Conservation (phyloP, 495 filamentous ascomycete genomes). For the Penicillium verhagenii region DNA sequence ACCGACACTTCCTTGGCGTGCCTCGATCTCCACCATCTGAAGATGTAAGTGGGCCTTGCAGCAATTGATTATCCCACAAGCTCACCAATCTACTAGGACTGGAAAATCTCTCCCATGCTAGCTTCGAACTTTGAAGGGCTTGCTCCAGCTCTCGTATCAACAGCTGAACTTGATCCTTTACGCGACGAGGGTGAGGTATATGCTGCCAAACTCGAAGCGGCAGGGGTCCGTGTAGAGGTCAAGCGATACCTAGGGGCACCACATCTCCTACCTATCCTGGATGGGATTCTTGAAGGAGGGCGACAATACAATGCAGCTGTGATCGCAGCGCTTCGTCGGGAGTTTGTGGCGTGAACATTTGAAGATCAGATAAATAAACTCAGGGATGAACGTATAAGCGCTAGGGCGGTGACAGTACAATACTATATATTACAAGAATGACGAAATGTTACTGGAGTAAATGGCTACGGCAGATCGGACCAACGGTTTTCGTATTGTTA, state of each 20-base stretch:
- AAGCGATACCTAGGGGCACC: slow-evolving; percentile 32
- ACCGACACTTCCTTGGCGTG: slow-evolving; percentile 36
- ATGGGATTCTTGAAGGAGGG: slow-evolving; percentile 33
- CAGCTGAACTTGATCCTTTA: slow-evolving; percentile 46
- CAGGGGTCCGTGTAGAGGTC: slow-evolving; percentile 36
- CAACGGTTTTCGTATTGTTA: slow-evolving; percentile 15
- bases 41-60: slow-evolving; percentile 22
- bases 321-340: slow-evolving; percentile 27
- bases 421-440: slow-evolving; percentile 14
- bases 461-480: not conserved
- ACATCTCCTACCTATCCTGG: slow-evolving; percentile 34
- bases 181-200: slow-evolving; percentile 47
- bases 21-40: slow-evolving; percentile 31
- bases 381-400: slow-evolving; percentile 14
- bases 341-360: slow-evolving; percentile 15
- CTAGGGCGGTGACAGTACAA: slow-evolving; percentile 19
- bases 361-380: not conserved
- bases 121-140: slow-evolving; percentile 33
- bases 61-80: not conserved
- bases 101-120: slow-evolving; percentile 41
- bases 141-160: slow-evolving; percentile 46
- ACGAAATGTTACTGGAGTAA: slow-evolving; percentile 9
- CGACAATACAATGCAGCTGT: slow-evolving; percentile 28
- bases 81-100: slow-evolving; percentile 24
- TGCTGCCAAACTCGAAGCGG: slow-evolving; percentile 38